phyloP scores from a whole-genome alignment of 73 alveolate genomes.

The Paramecium sonneborni region DNA sequence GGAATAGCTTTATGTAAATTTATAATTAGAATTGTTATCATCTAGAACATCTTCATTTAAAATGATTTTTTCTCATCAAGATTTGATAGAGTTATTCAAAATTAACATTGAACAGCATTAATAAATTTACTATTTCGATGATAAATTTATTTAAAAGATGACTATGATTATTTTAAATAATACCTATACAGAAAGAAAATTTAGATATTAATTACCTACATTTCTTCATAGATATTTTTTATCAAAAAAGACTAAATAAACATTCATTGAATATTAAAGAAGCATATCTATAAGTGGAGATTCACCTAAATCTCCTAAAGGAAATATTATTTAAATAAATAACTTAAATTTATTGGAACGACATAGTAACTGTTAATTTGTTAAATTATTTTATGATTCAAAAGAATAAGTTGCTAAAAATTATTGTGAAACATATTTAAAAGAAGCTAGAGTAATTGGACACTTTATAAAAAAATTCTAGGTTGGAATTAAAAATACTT shows the following conservation, averaged over 20 bases:
- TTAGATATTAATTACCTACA: conserved; percentile 22
- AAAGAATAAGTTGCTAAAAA: background rate
- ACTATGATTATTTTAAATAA: background rate
- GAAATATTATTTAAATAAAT: background rate
- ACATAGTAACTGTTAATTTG: conserved; percentile 43
- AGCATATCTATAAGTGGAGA: background rate
- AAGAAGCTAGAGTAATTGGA: conserved; percentile 25
- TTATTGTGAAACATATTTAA: conserved; percentile 48
- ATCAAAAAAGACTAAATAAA: background rate
- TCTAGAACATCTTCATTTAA: conserved; percentile 33
- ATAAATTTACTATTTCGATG: conserved; percentile 16
- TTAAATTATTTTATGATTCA: background rate
- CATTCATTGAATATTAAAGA: conserved; percentile 7
- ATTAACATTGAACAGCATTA: background rate
- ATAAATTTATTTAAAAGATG: background rate
- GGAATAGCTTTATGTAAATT: background rate
- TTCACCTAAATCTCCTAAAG: conserved; percentile 1
- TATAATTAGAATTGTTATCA: background rate
- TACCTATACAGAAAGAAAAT: conserved; percentile 41
- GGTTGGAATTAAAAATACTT: background rate
- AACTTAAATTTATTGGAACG: conserved; percentile 37
- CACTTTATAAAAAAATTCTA: background rate
- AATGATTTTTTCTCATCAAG: conserved; percentile 8
- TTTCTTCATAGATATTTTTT: background rate
- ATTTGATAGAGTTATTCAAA: background rate